These are phyloP conservation scores for Zea luxurians DNA, from an alignment of 176 grass and related monocot species.

Conservation along the genomic window DNA sequence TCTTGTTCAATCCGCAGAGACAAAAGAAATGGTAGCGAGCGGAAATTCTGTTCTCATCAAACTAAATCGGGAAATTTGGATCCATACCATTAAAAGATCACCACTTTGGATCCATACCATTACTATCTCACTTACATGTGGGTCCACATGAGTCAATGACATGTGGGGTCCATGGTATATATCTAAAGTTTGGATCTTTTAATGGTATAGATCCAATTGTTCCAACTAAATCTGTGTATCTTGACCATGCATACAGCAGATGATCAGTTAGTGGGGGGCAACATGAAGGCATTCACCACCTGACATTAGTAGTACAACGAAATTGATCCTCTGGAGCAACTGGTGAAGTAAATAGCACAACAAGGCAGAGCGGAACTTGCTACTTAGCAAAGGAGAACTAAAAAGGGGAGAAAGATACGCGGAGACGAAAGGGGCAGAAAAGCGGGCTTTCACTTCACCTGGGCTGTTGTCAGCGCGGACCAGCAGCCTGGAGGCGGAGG, in stretches of 20 bases:
- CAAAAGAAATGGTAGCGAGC: not conserved
- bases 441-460: not conserved
- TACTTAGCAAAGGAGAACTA: not conserved
- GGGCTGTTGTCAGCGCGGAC: slow-evolving; percentile 25
- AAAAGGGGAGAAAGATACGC: not conserved
- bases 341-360: not conserved
- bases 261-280: too few species aligned
- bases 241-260: too few species aligned
- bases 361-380: not conserved
- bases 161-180: too few species aligned
- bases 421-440: not conserved
- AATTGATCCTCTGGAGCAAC: not conserved
- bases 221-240: not conserved
- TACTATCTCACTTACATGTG: too few species aligned
- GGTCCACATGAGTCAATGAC: too few species aligned
- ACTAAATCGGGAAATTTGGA: not conserved
- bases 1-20: not conserved
- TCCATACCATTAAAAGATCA: too few species aligned
- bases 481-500: slow-evolving; percentile 38
- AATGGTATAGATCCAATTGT: too few species aligned
- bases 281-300: too few species aligned
- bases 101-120: too few species aligned
- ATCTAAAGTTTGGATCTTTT: too few species aligned
- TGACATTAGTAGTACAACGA: not conserved
- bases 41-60: not conserved